Base-by-base conservation (phyloP, 805 yeast genomes). In the Ogataea parapolymorpha region DNA sequence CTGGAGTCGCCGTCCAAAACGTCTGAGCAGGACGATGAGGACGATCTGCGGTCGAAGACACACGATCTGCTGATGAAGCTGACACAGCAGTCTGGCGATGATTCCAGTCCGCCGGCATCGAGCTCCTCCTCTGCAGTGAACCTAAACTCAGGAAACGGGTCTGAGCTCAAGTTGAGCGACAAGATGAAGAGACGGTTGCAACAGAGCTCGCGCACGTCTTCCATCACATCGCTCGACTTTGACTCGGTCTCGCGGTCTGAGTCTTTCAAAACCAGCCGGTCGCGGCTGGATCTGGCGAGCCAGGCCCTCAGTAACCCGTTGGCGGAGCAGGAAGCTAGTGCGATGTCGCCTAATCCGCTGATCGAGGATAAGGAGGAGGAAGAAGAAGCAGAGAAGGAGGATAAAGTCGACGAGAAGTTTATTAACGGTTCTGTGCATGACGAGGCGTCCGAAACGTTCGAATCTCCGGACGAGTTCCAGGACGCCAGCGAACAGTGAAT, bases 121-220 rank as follows among this genome's bases (percentile, higher is more conserved):
- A 39, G 41, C 14, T 39, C 51, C 7, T 47, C 51, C 1, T 45
- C 45, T 7, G 40, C 30, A 2, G 12, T 36, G 23, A 44, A 36
- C 13, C 18, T 39, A 35, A 32, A 26, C 14, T 41, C 32, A 23
- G 25, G 32, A 27, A 33, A 30, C 15, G 40, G 39, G 8, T 45
- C 56, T 35, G 60, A 56, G 33, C 50, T 53, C 34, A 56, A 55
- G 38, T 34, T 61, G 41, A 61, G 65, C 36, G 64, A 59, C 12
- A 50, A 61, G 37, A 48, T 61, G 58, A 58, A 49, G 38, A 49
- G 42, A 26, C 42, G 66, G 26, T 41, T 61, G 24, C 57, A 57
- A 26, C 46, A 43, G 36, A 37, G 41, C 15, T 54, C 58, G 13
- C 45, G 58, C 29, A 36, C 51, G 6, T 48, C 53, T 6, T 54